Conservation (phyloP, 2,329 filamentous ascomycete genomes). For the Exophiala calicioides region DNA sequence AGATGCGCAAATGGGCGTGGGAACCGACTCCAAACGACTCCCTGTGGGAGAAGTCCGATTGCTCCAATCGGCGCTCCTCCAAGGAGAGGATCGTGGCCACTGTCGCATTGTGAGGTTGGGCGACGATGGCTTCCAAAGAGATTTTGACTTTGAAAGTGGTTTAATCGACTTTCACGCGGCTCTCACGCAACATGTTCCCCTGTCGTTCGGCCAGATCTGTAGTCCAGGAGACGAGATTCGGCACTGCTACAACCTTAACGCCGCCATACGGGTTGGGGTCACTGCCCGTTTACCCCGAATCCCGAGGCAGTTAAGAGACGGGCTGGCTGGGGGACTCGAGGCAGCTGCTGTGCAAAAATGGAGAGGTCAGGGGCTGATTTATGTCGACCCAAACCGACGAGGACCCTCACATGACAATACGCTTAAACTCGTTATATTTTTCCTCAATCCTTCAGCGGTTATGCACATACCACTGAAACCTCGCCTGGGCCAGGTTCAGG, state of each 20-base stretch:
- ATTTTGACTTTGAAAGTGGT: conserved; percentile 1
- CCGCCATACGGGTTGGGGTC: too few species aligned
- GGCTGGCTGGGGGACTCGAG: too few species aligned
- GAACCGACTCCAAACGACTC: not conserved
- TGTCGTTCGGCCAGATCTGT: not conserved
- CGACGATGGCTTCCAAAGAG: not conserved
- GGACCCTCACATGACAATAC: not conserved
- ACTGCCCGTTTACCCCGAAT: too few species aligned
- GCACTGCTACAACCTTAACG: conserved; percentile 2
- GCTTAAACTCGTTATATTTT: conserved; percentile 1
- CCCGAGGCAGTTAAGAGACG: not conserved
- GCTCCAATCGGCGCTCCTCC: not conserved
- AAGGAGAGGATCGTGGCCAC: not conserved
- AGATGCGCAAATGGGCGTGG: not conserved
- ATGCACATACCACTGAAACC: not conserved
- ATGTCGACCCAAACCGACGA: not conserved
- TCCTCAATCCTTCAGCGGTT: not conserved
- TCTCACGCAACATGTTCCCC: not conserved
- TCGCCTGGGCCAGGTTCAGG: not conserved
- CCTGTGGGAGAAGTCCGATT: not conserved
- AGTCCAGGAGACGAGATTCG: not conserved
- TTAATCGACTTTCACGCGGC: not conserved
- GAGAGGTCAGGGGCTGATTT: not conserved
- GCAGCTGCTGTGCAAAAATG: not conserved
- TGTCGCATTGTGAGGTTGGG: conserved; percentile 1